Conservation (phyloP, 164 flowering plant genomes). For the Stephania cephalantha region DNA sequence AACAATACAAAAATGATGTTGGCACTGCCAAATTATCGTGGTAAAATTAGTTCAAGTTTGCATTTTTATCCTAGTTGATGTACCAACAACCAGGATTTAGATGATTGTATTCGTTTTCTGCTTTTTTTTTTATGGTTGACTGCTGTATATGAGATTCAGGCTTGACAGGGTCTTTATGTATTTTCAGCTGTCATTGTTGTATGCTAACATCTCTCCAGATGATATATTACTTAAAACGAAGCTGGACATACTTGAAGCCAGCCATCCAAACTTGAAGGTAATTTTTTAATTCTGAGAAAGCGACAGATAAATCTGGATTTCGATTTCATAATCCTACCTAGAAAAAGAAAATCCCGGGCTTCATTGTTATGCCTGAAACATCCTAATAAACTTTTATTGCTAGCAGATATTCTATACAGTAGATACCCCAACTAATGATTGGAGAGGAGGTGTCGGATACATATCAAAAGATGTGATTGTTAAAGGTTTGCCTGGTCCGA, state of each 20-base stretch:
- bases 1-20: not conserved
- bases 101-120: not conserved
- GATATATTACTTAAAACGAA: constrained; percentile 92
- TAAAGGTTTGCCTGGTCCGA: constrained; percentile 88
- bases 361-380: not conserved
- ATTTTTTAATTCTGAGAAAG: not conserved
- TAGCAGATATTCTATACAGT: constrained; percentile 84
- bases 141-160: not conserved
- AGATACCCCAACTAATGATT: constrained; percentile 76
- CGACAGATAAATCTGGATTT: not conserved
- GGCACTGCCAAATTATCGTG: not conserved
- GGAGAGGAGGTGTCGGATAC: constrained; percentile 87
- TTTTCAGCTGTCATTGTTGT: constrained; percentile 72
- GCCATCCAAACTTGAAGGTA: constrained; percentile 94
- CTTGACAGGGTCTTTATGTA: constrained; percentile 6
- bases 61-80: not conserved
- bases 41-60: no score
- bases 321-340: not conserved
- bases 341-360: not conserved
- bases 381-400: not conserved
- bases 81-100: not conserved
- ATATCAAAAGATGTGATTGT: constrained; percentile 71
- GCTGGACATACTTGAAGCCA: constrained; percentile 74
- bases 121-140: not conserved
- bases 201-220: constrained; percentile 90